Conservation (phyloP, 306 rosid species). For the Pyrus communis region DNA sequence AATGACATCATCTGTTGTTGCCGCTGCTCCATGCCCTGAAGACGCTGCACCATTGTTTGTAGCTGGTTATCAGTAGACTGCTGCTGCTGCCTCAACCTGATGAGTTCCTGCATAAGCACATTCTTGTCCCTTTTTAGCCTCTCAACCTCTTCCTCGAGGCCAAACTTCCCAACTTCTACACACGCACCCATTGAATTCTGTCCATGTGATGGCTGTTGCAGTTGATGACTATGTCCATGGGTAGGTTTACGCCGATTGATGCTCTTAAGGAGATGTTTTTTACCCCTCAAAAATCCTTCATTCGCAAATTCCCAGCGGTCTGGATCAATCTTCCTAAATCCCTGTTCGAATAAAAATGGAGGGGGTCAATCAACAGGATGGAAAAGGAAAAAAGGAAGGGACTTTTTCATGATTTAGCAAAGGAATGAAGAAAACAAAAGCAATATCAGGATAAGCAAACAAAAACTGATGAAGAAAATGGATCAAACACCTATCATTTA, state of each 20-base stretch:
- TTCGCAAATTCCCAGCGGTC: constrained; percentile 99
- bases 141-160: constrained; percentile 97
- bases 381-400: background rate
- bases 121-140: constrained; percentile 93
- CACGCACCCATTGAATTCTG: constrained; percentile 84
- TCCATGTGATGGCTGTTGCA: constrained; percentile 57
- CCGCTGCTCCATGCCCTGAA: constrained; percentile 97
- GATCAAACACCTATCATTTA: background rate
- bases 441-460: background rate
- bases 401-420: background rate
- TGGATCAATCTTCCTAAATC: constrained; percentile 97
- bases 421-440: background rate
- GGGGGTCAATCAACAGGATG: constrained; percentile 2
- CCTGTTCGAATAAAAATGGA: constrained; percentile 37
- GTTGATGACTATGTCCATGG: constrained; percentile 72
- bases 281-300: constrained; percentile 90
- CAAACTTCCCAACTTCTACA: constrained; percentile 98
- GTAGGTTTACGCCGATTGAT: constrained; percentile 84
- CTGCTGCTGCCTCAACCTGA: constrained; percentile 96
- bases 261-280: constrained; percentile 81
- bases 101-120: constrained; percentile 98
- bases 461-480: background rate
- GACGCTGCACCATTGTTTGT: constrained; percentile 89
- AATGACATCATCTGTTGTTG: constrained; percentile 99
- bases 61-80: constrained; percentile 88